A percentile compares a stretch with the other conserved stretches of the same genome.
These are phyloP conservation scores for Leishmania aethiopica DNA, from an alignment of 208 protist genomes.

Conservation along the genomic window DNA sequence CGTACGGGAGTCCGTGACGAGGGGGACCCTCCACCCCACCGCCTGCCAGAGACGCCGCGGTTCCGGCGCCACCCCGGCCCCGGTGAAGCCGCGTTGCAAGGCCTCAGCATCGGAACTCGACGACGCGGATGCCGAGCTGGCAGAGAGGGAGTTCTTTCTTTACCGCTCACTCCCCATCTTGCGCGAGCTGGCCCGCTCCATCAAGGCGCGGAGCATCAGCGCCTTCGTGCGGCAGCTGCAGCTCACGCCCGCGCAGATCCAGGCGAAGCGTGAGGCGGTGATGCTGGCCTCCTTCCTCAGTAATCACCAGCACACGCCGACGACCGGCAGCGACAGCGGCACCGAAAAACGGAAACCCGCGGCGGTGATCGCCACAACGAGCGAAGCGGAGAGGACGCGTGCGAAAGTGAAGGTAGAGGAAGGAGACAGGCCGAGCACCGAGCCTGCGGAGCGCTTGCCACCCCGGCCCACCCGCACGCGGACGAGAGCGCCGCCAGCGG, in stretches of 20 bases:
- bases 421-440: neutral
- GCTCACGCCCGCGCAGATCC: slow-evolving; percentile 54
- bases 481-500: neutral
- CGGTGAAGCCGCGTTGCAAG: neutral
- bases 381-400: neutral
- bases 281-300: slow-evolving; percentile 40
- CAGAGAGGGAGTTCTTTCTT: slow-evolving; percentile 6
- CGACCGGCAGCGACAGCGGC: neutral
- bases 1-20: slow-evolving; percentile 13
- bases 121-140: neutral
- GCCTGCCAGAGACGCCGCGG: neutral
- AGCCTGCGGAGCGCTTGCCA: slow-evolving; percentile 1
- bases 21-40: neutral
- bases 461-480: neutral
- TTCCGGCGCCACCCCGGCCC: neutral
- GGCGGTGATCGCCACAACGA: slow-evolving; percentile 3
- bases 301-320: slow-evolving; percentile 7
- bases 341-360: neutral
- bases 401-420: slow-evolving; percentile 1
- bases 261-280: slow-evolving; percentile 72
- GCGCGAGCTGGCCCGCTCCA: slow-evolving; percentile 41
- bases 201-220: slow-evolving; percentile 48
- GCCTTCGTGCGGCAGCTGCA: slow-evolving; percentile 50
- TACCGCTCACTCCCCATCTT: slow-evolving; percentile 50
- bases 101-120: neutral